Percentiles rank a stretch among this genome's conserved stretches.
Conservation (phyloP, 768 basidiomycete genomes). For the Leccinellum albellum region DNA sequence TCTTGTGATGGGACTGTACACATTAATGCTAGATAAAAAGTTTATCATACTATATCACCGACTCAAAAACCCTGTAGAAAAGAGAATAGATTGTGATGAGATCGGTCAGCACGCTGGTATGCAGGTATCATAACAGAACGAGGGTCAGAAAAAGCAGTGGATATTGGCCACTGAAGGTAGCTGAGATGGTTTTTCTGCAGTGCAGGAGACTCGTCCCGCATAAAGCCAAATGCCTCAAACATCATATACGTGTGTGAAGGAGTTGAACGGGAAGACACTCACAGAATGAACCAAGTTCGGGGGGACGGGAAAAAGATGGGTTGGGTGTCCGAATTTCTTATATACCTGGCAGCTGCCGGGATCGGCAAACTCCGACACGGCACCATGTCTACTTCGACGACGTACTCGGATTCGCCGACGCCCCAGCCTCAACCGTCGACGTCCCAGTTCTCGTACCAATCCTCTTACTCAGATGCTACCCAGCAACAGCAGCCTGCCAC, state of each 20-base stretch:
- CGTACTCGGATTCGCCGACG: conserved; percentile 31
- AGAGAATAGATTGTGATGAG: conserved; percentile 26
- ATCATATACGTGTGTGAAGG: conserved; percentile 45
- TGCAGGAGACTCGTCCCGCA: conserved; percentile 57
- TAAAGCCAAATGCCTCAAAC: conserved; percentile 97
- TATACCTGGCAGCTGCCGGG: conserved; percentile 17
- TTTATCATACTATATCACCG: neutral
- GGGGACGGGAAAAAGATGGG: neutral
- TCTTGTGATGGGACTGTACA: neutral
- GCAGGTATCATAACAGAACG: neutral
- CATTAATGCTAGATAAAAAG: neutral
- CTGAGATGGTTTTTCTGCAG: conserved; percentile 85
- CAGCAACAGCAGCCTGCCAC: conserved; percentile 15
- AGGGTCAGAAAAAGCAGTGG: conserved; percentile 47
- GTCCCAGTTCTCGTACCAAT: conserved; percentile 15
- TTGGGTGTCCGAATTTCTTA: conserved; percentile 4
- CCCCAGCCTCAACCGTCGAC: conserved; percentile 29
- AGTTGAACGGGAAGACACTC: conserved; percentile 35
- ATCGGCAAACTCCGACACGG: conserved; percentile 29
- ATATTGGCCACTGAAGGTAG: conserved; percentile 71
- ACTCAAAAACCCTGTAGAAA: neutral
- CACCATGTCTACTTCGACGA: conserved; percentile 29
- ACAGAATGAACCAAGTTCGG: neutral
- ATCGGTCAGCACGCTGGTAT: conserved; percentile 8
- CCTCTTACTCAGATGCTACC: conserved; percentile 17